A percentile compares a stretch with the other conserved stretches of the same genome.
Evolutionary conservation across 2,329 filamentous ascomycete species (phyloP).

Genomic region (Colletotrichum neosansevieriae): DNA sequence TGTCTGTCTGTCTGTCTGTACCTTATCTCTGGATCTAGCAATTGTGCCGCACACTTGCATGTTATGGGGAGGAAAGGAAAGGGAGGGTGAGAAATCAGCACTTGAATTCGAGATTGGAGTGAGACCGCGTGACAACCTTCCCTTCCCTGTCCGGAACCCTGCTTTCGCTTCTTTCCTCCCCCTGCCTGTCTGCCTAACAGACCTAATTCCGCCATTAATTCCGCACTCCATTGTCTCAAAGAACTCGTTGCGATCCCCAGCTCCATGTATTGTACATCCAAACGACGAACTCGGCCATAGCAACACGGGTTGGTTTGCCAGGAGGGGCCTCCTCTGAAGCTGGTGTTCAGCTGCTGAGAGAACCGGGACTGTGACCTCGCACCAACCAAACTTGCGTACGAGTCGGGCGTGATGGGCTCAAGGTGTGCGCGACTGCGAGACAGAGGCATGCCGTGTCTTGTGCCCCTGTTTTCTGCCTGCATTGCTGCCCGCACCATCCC

Average conservation of each 20-base stretch:
- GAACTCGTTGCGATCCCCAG: too few relatives aligned
- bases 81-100: constrained; percentile 1
- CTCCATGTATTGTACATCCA: too few relatives aligned
- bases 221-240: too few relatives aligned
- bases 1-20: background rate
- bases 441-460: constrained; percentile 9
- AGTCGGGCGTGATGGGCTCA: background rate
- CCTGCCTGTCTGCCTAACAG: constrained; percentile 4
- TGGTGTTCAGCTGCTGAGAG: constrained; percentile 13
- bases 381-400: constrained; percentile 2
- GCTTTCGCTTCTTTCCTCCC: background rate
- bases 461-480: constrained; percentile 21
- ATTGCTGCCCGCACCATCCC: constrained; percentile 21
- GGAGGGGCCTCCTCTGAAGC: background rate
- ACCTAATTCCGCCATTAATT: background rate
- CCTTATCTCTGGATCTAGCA: constrained; percentile 25
- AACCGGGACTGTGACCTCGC: background rate
- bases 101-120: constrained; percentile 2
- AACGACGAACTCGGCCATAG: too few relatives aligned
- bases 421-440: background rate
- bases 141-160: constrained; percentile 3
- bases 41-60: constrained; percentile 24
- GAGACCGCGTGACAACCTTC: constrained; percentile 27
- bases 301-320: background rate
- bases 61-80: background rate